Conservation (phyloP, 2,329 filamentous ascomycete species). For the Botrytis medusae region DNA sequence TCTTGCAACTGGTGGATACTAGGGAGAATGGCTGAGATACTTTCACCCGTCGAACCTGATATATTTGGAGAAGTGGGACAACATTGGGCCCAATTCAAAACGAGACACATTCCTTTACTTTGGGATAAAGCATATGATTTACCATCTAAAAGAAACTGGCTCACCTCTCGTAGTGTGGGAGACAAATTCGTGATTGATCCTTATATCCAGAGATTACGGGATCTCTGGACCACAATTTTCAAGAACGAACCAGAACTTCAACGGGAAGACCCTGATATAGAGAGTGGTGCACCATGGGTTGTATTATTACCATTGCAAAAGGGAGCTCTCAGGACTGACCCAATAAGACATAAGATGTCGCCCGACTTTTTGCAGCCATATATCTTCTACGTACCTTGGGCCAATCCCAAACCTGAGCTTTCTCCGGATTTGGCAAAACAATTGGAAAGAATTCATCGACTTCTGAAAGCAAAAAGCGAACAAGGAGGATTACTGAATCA, state of each 20-base stretch:
- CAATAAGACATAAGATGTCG: constrained; percentile 7
- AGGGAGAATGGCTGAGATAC: constrained; percentile 16
- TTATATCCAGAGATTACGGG: background rate
- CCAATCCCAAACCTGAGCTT: constrained; percentile 7
- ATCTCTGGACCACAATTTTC: background rate
- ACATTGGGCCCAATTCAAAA: constrained; percentile 12
- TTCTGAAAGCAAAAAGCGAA: background rate
- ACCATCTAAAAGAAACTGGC: background rate
- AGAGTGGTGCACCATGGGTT: background rate
- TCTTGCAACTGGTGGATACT: constrained; percentile 4
- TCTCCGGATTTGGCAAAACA: background rate
- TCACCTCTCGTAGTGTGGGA: background rate
- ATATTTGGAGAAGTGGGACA: constrained; percentile 7
- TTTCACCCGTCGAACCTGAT: constrained; percentile 10
- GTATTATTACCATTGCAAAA: constrained; percentile 5
- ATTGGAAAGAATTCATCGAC: constrained; percentile 5
- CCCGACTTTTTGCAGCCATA: background rate
- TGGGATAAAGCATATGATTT: background rate
- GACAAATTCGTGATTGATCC: background rate
- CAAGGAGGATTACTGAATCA: background rate
- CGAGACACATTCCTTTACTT: constrained; percentile 6
- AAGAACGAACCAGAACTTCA: background rate
- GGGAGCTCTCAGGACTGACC: constrained; percentile 10
- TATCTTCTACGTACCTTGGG: constrained; percentile 12
- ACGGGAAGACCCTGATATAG: background rate